Evolutionary conservation across 768 basidiomycete species (phyloP), one percentile per base, ranked within the genome.

Genomic region (Obba rivulosa): DNA sequence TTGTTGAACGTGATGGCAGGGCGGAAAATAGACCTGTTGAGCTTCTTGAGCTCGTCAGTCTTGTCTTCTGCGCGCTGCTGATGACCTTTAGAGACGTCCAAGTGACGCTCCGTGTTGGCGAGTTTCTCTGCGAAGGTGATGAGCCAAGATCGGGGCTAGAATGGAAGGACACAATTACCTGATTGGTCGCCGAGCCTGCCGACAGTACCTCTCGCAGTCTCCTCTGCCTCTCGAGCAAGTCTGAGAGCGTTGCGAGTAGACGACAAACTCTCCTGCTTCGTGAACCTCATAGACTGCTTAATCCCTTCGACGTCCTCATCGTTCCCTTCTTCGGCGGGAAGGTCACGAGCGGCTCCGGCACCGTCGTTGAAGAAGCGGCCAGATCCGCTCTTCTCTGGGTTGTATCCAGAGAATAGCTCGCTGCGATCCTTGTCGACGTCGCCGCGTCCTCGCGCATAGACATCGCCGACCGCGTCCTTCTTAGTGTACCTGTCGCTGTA

Each of bases 1-100:
- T 96, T 99, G 74, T 97, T 95, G 67, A 87, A 95, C 0, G 85
- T 84, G 56, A 96, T 83, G 48, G 81, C 92, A 8, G 91, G 94
- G 42, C 85, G 80, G 74, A 99, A 97, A 64, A 99, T 98, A 34
- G 91, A 93, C 28, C 83, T 80, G 66, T 97, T 97, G 48, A 99
- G 81, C 63, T 93, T 78, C 68, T 92, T 94, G 47, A 99, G 81
- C 66, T 98, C 94, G 52, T 83, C 85, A 4, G 93, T 92, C 65
- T 82, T 90, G 70, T 99, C 95, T 49, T 85, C 85, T n/a, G 95
- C 94, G 3, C 89, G 83, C 38, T 73, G 70, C 25, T 89, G 85
- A 66, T 94, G 85, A 13, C 86, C 86, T 67, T 90, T 97, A 43
- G 94, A 77, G 45, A 92, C 81, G 64, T 97, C 95, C 46, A 98